Evolutionary conservation across 257 asterid species (phyloP).

Genomic region (Ballota nigra): DNA sequence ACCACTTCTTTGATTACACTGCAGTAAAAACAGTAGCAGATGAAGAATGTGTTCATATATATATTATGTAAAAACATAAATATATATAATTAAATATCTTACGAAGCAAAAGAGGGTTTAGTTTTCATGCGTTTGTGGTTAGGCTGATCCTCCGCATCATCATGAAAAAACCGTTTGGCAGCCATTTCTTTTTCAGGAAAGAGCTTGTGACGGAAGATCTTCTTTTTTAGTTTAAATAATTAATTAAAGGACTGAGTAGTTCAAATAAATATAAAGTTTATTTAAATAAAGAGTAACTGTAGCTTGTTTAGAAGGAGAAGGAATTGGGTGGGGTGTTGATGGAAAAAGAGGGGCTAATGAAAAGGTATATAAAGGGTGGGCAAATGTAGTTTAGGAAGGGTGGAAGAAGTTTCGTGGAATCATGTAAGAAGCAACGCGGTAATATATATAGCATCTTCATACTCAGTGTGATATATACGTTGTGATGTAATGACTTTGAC

Average conservation of each 20-base stretch:
- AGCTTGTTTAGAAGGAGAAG: constrained; percentile 2
- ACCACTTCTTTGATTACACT: constrained; percentile 66
- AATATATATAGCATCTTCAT: constrained; percentile 3
- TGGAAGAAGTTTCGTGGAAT: constrained; percentile 48
- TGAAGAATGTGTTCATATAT: no score
- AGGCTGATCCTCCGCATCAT: constrained; percentile 39
- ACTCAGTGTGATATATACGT: background rate
- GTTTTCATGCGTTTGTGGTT: constrained; percentile 44
- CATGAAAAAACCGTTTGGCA: constrained; percentile 45
- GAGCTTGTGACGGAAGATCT: background rate
- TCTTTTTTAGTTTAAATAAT: background rate
- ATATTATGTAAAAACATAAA: no score
- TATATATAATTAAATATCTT: constrained; percentile 11
- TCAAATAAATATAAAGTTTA: background rate
- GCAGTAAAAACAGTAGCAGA: background rate
- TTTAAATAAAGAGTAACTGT: background rate
- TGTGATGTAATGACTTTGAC: constrained; percentile 41
- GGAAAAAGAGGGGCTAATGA: background rate
- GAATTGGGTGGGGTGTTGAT: background rate
- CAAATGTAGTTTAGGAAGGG: constrained; percentile 1
- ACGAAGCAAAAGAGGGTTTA: constrained; percentile 62
- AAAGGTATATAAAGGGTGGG: background rate
- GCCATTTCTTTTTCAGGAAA: constrained; percentile 39
- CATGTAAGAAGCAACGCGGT: constrained; percentile 38
- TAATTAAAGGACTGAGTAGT: background rate